Evolutionary conservation across 2,329 filamentous ascomycete species (phyloP).

Genomic region (Colletotrichum zoysiae): DNA sequence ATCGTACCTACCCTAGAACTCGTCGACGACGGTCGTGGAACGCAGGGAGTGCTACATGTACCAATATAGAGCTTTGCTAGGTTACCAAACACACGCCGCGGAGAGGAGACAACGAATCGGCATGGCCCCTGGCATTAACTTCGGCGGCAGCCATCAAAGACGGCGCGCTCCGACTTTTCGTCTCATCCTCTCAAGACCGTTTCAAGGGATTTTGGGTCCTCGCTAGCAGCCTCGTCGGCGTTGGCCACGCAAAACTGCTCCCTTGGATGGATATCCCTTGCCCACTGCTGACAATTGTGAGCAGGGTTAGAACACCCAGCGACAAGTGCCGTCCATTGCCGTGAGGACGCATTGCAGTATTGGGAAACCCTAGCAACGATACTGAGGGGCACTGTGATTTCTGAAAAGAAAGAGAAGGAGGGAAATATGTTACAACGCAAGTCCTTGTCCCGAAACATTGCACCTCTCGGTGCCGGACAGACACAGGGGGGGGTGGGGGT

Average conservation of each 20-base stretch:
- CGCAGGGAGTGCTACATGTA: neutral
- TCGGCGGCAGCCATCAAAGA: neutral
- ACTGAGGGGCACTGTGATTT: neutral
- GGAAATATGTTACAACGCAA: neutral
- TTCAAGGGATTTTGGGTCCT: neutral
- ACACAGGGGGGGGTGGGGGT: neutral
- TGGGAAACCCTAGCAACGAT: neutral
- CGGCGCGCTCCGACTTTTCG: neutral
- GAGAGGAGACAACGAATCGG: neutral
- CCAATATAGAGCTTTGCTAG: too few species aligned
- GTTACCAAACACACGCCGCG: neutral
- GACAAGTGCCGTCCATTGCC: conserved; percentile 5
- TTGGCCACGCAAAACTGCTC: neutral
- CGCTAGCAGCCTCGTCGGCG: neutral
- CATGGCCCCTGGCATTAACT: neutral
- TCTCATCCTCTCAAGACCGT: conserved; percentile 2
- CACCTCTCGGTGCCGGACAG: conserved; percentile 3
- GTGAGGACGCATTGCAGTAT: neutral
- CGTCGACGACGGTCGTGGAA: neutral
- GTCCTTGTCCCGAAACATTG: neutral
- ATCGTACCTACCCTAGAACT: neutral
- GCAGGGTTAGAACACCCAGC: conserved; percentile 7
- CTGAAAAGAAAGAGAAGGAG: neutral
- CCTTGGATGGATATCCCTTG: neutral
- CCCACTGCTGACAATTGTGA: neutral